Base-by-base conservation (phyloP, 768 basidiomycete genomes). In the Termitomyces sp. region DNA sequence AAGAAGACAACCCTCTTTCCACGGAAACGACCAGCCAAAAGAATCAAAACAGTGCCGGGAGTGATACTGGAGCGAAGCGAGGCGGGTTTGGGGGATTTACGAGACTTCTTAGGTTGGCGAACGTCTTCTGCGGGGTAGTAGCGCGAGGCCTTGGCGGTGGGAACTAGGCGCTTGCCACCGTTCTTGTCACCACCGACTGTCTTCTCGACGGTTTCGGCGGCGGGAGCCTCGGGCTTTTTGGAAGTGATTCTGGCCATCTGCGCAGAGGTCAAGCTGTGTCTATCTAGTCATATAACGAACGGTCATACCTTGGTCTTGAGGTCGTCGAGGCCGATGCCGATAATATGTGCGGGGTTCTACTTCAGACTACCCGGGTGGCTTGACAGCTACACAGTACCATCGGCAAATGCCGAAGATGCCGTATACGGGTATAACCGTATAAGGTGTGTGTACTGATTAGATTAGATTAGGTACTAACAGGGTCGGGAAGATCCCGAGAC, bases 1-100 rank as follows among this genome's bases (percentile, higher is more conserved):
- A 99, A 80, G 78, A 93, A 96, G 57, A 99, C 95, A 63, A 99
- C 97, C 54, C 97, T 87, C 86, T 98, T 98, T 62, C 96, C 96
- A 64, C 92, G 82, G 91, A 92, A 98, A 69, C 95, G 91, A 69
- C 97, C 97, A 59, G 97, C 96, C 67, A 99, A 86, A 66, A 99
- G 81, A 76, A 99, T 98, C 64, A 99, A 81, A 69, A 99, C 82
- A 71, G 94, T 89, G 62, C 97, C 97, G 60, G 95, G 92, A 60
- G 87, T 89, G 79, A 99, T 97, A 65, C 90, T 83, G 54, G 85
- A 72, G 68, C 96, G 93, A 62, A 98, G 85, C 61, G 80, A 77
- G 60, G 93, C 71, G 64, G 90, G 82, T 74, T 89, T 87, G 66
- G 84, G 82, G 45, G 85, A 78, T 81, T 98, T 98, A 70, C 95